Percentiles rank a stretch among this genome's conserved stretches.
Conservation (phyloP, 1,284 basidiomycete species). For the Fereydounia khargensis region DNA sequence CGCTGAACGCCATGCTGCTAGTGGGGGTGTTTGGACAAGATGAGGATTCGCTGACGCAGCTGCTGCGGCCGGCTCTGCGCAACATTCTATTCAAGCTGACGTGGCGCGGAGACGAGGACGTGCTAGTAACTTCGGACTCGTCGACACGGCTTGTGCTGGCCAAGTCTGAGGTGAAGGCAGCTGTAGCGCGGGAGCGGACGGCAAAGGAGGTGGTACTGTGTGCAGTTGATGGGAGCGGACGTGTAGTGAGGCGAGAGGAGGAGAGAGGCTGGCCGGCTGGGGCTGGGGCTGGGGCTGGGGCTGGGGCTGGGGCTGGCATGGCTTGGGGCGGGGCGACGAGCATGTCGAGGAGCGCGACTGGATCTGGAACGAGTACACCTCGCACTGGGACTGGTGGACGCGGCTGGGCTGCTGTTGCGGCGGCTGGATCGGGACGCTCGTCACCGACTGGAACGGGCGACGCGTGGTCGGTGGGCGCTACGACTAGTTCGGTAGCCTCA, state of each 20-base stretch:
- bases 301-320: slow-evolving; percentile 1
- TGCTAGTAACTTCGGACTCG: slow-evolving; percentile 40
- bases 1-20: slow-evolving; percentile 43
- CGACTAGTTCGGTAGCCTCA: slow-evolving; percentile 7
- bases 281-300: slow-evolving; percentile 3
- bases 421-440: slow-evolving; percentile 24
- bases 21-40: slow-evolving; percentile 47
- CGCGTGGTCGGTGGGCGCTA: slow-evolving; percentile 12
- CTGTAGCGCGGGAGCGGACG: slow-evolving; percentile 21
- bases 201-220: slow-evolving; percentile 28
- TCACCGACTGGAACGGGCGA: slow-evolving; percentile 10
- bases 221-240: slow-evolving; percentile 18
- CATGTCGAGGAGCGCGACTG: slow-evolving; percentile 13
- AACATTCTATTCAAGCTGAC: slow-evolving; percentile 25
- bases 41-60: slow-evolving; percentile 23
- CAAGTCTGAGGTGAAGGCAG: slow-evolving; percentile 31
- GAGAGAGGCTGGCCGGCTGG: slow-evolving; percentile 12
- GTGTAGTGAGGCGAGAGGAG: slow-evolving; percentile 21
- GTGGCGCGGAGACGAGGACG: slow-evolving; percentile 47
- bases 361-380: slow-evolving; percentile 4
- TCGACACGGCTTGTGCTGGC: slow-evolving; percentile 27
- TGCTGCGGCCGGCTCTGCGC: slow-evolving; percentile 22
- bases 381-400: slow-evolving; percentile 9
- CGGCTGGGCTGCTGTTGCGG: slow-evolving; percentile 30
- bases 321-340: slow-evolving; percentile 12